Evolutionary conservation across 75 land plant genomes (phyloP), one percentile per base, ranked within the genome.

Genomic region (Cryptomeria japonica): DNA sequence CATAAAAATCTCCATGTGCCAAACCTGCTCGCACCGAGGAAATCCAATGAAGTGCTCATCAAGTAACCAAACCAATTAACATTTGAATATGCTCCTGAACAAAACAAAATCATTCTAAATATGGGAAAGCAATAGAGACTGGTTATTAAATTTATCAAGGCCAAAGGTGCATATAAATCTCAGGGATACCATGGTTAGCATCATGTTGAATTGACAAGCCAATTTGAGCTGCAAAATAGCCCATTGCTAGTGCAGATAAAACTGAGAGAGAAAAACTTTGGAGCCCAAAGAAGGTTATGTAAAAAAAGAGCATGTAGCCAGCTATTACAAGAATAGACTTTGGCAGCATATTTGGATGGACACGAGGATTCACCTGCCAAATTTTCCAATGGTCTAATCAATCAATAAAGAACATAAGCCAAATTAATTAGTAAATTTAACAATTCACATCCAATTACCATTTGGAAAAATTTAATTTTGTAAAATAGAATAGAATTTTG

Each of bases 21-120:
- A 31, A 47, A 92, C 93, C 93, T 92, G 88, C 93, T 92, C 39
- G 93, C 93, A 49, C 93, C 93, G 75, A 92, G 73, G 39, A 91
- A 64, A 86, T 92, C 93, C 56, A 92, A 79, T 39, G 90, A 87
- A 15, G 93, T 90, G 86, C 90, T 87, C 93, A 92, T 92, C 47
- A 91, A 70, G 73, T 92, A 91, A 8, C 93, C 93, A 31, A 92
- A 79, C 73, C 88, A 82, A 32, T 55, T 19, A 34, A 53, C 36
- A 34, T 64, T 44, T 86, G 90, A 89, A 89, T 86, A 89, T 51
- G 92, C 90, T 13, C 92, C 92, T 91, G 91, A 36, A 28, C 8
- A 31, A 14, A 83, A 89, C 32, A 3, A 78, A 32, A 87, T 38
- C n/a, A 18, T n/a, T 19, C 47, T 28, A 31, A 22, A 15, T 37